Evolutionary conservation across 179 eudicot genomes (phyloP), one percentile per base, ranked within the genome.

Genomic region (Actinidia arguta): DNA sequence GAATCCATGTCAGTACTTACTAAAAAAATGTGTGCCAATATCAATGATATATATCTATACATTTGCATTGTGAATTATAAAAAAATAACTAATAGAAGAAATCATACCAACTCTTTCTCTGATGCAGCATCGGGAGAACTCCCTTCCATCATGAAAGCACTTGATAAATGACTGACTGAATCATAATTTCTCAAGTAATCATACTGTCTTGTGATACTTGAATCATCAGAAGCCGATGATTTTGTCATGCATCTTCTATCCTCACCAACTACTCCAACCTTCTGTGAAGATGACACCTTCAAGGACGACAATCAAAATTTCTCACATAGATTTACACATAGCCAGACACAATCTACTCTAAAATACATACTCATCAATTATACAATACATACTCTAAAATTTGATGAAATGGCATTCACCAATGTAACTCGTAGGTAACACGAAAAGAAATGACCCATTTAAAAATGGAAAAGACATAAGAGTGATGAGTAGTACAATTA

Each of bases 31-130:
- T n/a, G n/a, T n/a, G n/a, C n/a, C n/a, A 58, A 46, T 73, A 79
- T 39, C 46, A 61, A 61, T 22, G 61, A 36, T 8, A n/a, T 0
- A 17, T 31, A 59, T 44, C 3, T 62, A 20, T 13, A 55, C 18
- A 27, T 51, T 36, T 59, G 36, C 20, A 39, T 27, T 59, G 16
- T 13, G 22, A 36, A 42, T 64, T 39, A 76, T 39, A 18, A 85
- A n/a, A 58, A 17, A 22, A 9, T 42, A 59, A 42, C 62, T 7
- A 31, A 18, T 12, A 48, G 51, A 51, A 48, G 7, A 18, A 47
- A 56, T 27, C 81, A 44, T 87, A 97, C 99, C 97, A 89, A 84
- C 85, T 97, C 99, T 85, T 97, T 97, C 90, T 97, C 99, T 55
- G 99, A 91, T 73, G 90, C 87, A 72, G 99, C 98, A 90, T 95